A percentile compares a stretch with the other conserved stretches of the same genome.
Conservation (phyloP, 139 green algal species). For the Chlorella vulgaris region DNA sequence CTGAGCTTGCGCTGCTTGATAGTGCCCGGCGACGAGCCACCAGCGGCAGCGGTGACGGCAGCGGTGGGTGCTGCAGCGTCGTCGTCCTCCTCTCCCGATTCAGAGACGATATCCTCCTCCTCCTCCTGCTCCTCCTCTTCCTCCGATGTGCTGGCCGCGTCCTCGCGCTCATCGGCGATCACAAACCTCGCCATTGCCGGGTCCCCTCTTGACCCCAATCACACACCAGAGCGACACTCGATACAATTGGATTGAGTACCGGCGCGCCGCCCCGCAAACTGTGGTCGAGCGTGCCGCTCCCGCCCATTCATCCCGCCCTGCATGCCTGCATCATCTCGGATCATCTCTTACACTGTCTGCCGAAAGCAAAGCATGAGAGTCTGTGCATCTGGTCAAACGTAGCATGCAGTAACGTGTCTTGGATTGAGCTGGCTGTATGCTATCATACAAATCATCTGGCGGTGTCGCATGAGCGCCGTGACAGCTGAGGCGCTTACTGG, state of each 20-base stretch:
- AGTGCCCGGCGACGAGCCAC: neutral
- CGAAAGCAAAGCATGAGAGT: too few species aligned
- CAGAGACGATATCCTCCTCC: neutral
- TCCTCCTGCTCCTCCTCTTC: conserved; percentile 11
- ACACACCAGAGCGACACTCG: too few species aligned
- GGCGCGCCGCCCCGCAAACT: too few species aligned
- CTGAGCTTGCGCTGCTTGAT: conserved; percentile 31
- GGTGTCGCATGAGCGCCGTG: too few species aligned
- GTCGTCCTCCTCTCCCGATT: conserved; percentile 13
- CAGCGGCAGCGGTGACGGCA: neutral
- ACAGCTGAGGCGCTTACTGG: too few species aligned
- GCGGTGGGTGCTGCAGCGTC: neutral
- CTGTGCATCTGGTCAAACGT: too few species aligned
- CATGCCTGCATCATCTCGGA: too few species aligned
- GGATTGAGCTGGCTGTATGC: too few species aligned
- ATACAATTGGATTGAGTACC: too few species aligned
- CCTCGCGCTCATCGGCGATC: conserved; percentile 31
- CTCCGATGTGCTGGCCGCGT: conserved; percentile 37
- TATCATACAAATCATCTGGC: too few species aligned
- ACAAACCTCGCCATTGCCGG: neutral
- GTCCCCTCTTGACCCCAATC: neutral
- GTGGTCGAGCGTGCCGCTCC: neutral
- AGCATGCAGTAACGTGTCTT: too few species aligned
- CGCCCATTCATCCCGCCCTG: neutral
- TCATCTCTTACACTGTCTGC: too few species aligned